These are phyloP conservation scores for Lipomyces mesembrius DNA, from an alignment of 805 yeast genomes.

Conservation along the genomic window DNA sequence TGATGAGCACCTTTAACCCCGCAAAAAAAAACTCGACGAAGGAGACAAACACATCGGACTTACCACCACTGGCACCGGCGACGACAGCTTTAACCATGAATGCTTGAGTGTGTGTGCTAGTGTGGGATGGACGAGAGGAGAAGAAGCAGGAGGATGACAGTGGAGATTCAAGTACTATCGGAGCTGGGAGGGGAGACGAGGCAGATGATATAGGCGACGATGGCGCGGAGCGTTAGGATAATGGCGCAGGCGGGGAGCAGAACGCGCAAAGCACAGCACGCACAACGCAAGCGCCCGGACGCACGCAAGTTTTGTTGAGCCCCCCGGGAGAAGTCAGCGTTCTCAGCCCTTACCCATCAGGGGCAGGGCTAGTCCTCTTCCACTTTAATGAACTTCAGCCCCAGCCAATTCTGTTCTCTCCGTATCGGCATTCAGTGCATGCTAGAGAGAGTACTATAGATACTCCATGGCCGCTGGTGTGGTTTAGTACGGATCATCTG, in stretches of 20 bases:
- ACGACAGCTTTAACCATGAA: constrained; percentile 55
- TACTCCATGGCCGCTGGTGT: no score
- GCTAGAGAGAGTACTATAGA: no score
- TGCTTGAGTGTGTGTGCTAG: constrained; percentile 2
- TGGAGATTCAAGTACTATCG: neutral
- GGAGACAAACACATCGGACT: neutral
- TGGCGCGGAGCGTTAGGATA: neutral
- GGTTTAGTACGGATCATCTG: no score
- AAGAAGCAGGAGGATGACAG: neutral
- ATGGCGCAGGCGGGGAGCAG: neutral
- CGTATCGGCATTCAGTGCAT: no score
- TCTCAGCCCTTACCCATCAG: neutral
- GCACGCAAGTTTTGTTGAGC: constrained; percentile 1
- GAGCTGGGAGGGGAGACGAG: neutral
- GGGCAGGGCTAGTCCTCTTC: neutral
- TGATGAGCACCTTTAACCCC: neutral
- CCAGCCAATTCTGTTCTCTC: no score
- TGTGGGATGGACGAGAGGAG: neutral
- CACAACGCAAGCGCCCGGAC: neutral
- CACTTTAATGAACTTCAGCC: no score
- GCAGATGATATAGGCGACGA: neutral
- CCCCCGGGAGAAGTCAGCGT: neutral
- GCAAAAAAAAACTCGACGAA: neutral
- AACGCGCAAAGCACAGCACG: neutral
- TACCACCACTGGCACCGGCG: constrained; percentile 63